Conservation (phyloP, 2,329 filamentous ascomycete species). For the Fusarium penzigii region DNA sequence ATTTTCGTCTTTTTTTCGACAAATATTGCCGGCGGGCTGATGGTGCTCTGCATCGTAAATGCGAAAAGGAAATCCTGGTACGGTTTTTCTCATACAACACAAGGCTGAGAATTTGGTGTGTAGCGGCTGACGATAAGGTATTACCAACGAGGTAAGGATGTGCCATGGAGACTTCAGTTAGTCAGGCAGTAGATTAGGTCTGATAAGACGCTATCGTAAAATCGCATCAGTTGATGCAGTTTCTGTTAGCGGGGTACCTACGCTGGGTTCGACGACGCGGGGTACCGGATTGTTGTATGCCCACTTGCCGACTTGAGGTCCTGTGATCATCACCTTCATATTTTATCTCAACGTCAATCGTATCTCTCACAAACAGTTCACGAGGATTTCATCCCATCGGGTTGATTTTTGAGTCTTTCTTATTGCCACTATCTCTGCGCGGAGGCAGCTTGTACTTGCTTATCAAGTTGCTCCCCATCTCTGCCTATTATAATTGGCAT, state of each 20-base stretch:
- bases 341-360: slow-evolving; percentile 10
- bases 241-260: slow-evolving; percentile 18
- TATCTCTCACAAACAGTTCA: slow-evolving; percentile 4
- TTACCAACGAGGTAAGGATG: slow-evolving; percentile 9
- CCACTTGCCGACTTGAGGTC: slow-evolving; percentile 16
- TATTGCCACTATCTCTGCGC: slow-evolving; percentile 17
- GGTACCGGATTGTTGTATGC: slow-evolving; percentile 19
- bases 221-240: background rate
- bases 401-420: slow-evolving; percentile 9
- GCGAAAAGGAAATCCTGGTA: slow-evolving; percentile 16
- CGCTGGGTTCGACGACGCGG: slow-evolving; percentile 17
- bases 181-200: background rate
- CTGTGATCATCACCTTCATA: slow-evolving; percentile 21
- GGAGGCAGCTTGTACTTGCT: slow-evolving; percentile 11
- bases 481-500: slow-evolving; percentile 8
- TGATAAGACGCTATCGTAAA: slow-evolving; percentile 10
- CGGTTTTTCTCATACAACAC: slow-evolving; percentile 1
- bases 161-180: slow-evolving; percentile 4
- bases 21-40: slow-evolving; percentile 46
- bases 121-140: slow-evolving; percentile 8
- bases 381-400: background rate
- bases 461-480: slow-evolving; percentile 14
- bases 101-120: slow-evolving; percentile 26
- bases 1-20: slow-evolving; percentile 69
- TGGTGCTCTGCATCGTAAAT: slow-evolving; percentile 32